A percentile compares a stretch with the other conserved stretches of the same genome.
phyloP scores from a whole-genome alignment of 768 basidiomycete species.

The Hericium erinaceus region DNA sequence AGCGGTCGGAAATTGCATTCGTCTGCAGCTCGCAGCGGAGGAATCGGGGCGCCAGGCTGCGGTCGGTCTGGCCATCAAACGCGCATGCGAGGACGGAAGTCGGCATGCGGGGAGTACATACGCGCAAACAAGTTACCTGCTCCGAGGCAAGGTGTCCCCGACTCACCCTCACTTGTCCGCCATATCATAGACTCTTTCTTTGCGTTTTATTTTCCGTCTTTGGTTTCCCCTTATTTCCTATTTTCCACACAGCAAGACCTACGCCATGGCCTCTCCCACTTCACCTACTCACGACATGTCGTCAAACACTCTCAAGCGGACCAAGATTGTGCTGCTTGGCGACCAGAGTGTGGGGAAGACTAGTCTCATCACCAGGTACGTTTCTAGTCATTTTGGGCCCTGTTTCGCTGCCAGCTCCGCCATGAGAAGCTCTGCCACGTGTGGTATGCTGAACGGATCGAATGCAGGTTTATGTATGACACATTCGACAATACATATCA shows the following conservation, averaged over 20 bases:
- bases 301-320: slow-evolving; percentile 84
- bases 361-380: slow-evolving; percentile 89
- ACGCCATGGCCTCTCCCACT: slow-evolving; percentile 39
- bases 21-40: no score
- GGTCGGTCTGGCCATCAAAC: no score
- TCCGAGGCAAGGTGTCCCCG: background rate
- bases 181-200: background rate
- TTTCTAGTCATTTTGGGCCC: slow-evolving; percentile 3
- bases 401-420: background rate
- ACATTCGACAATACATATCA: slow-evolving; percentile 99
- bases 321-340: slow-evolving; percentile 91
- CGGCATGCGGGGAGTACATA: background rate
- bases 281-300: slow-evolving; percentile 80
- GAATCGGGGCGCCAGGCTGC: no score
- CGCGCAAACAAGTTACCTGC: background rate
- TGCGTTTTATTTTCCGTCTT: background rate
- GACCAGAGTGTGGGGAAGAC: slow-evolving; percentile 99
- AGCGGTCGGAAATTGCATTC: background rate
- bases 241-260: background rate
- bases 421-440: background rate
- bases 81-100: background rate
- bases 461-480: slow-evolving; percentile 90
- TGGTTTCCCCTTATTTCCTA: background rate
- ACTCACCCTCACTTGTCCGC: background rate
- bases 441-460: background rate